Percentiles rank a stretch among this genome's conserved stretches.
Conservation (phyloP, 2,329 filamentous ascomycete species). For the Volutella citrinella region DNA sequence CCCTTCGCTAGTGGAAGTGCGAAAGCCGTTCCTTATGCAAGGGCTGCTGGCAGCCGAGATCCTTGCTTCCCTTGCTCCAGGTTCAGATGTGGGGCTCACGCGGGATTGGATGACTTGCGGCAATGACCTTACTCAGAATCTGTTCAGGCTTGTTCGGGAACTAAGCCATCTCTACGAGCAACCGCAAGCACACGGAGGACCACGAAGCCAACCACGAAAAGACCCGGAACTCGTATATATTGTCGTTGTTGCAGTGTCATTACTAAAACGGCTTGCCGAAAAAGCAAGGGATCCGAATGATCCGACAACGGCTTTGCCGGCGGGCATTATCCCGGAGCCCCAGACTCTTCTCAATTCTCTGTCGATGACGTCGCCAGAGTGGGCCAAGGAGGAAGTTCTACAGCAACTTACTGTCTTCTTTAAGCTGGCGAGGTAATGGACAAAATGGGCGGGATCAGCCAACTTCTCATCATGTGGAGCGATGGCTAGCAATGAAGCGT, state of each 20-base stretch:
- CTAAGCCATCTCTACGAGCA: constrained; percentile 63
- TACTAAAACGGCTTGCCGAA: constrained; percentile 66
- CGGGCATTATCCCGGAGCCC: constrained; percentile 61
- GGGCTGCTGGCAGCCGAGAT: constrained; percentile 89
- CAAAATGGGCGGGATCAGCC: constrained; percentile 3
- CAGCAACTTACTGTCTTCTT: constrained; percentile 63
- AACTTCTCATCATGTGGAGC: constrained; percentile 7
- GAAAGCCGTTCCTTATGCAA: constrained; percentile 90
- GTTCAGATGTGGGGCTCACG: constrained; percentile 69
- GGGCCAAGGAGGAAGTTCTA: constrained; percentile 63
- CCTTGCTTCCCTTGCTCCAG: constrained; percentile 69
- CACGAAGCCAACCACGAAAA: constrained; percentile 34
- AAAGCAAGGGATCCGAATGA: constrained; percentile 61
- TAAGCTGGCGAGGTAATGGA: constrained; percentile 45
- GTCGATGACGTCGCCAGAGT: constrained; percentile 60
- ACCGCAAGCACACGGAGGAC: constrained; percentile 35
- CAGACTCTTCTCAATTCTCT: constrained; percentile 67
- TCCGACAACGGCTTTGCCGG: constrained; percentile 49
- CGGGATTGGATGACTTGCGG: constrained; percentile 78
- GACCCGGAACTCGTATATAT: constrained; percentile 60
- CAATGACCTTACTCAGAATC: constrained; percentile 78
- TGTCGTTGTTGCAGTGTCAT: constrained; percentile 63
- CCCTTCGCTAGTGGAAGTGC: constrained; percentile 69
- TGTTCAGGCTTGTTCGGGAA: constrained; percentile 72
- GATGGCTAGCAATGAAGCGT: constrained; percentile 18